Base-by-base conservation (phyloP, 1,284 basidiomycete species). In the Cutaneotrichosporon spelunceum region DNA sequence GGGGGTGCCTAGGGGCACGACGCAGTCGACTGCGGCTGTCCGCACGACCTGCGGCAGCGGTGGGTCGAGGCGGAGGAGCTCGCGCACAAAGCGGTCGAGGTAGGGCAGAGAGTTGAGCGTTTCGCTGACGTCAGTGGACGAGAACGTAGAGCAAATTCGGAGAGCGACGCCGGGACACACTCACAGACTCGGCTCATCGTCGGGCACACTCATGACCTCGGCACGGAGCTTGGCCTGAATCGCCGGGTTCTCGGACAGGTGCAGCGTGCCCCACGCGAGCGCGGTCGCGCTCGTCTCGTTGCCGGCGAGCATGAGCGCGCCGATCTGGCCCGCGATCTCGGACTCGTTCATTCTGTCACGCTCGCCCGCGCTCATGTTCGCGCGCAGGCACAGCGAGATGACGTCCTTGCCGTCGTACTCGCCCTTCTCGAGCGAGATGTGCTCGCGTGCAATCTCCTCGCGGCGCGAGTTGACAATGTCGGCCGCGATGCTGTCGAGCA, bases 211-310 rank as follows among this genome's bases (percentile, higher is more conserved):
- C 42, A 74, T 68, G 0, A 88, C 73, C 54, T 87, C 86, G 6
- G 76, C 75, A 4, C 88, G 83, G 2, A 92, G 81, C 33, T 77
- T 78, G n/a, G 70, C 67, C 72, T 91, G 90, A 8, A 82, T 77
- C 1, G 78, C 78, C 0, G 82, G 84, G 56, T 84, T 72, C 34
- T 79, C 80, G 0, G 86, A 80, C 21, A 91, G 84, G 27, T 84
- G 83, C 72, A 87, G 87, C 1, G 91, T 78, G 60, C 84, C 85
- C 89, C 89, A 93, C 5, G 87, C 84, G 1, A 89, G 79, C 0
- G 87, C 85, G 0, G 85, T 86, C 0, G 85, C 85, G 0, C 86
- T 88, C 0, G 91, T 92, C 72, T 92, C 90, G 73, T 91, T 88
- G 0, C 90, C 90, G 1, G 78, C 77, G 0, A 77, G 65, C 66